Conservation (phyloP, 1,284 basidiomycete species). For the Meira miltonrushii region DNA sequence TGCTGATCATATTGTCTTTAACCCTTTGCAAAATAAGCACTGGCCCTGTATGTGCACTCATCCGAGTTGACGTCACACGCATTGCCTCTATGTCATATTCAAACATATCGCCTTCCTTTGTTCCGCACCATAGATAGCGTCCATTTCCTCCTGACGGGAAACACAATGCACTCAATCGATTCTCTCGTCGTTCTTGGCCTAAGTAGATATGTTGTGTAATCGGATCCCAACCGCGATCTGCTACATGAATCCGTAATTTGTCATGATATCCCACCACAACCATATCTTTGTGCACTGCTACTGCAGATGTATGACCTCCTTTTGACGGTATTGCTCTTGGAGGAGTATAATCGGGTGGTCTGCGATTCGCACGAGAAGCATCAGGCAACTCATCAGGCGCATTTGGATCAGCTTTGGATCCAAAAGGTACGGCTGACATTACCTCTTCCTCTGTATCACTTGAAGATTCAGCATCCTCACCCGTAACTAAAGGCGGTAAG, state of each 20-base stretch:
- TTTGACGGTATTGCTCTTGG: conserved; percentile 6
- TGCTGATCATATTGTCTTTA: conserved; percentile 35
- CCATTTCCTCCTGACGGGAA: conserved; percentile 27
- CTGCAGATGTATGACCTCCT: conserved; percentile 11
- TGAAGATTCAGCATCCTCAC: too few species aligned
- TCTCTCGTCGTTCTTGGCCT: conserved; percentile 25
- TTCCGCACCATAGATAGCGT: conserved; percentile 46
- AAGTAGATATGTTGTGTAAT: conserved; percentile 27
- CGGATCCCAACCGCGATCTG: conserved; percentile 15
- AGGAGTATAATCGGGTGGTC: conserved; percentile 12
- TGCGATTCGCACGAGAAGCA: conserved; percentile 14
- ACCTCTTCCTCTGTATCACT: too few species aligned
- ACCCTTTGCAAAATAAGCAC: conserved; percentile 36
- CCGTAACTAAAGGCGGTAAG: too few species aligned
- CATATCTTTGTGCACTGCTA: conserved; percentile 28
- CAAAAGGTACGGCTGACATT: too few species aligned
- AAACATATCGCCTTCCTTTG: conserved; percentile 37
- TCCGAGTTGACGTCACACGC: conserved; percentile 22
- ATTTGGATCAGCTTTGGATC: too few species aligned
- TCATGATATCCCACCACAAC: conserved; percentile 32
- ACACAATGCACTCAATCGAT: conserved; percentile 31
- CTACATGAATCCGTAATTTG: conserved; percentile 39
- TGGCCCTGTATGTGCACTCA: conserved; percentile 34
- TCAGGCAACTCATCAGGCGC: conserved; percentile 11
- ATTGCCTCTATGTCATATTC: conserved; percentile 41